Evolutionary conservation across 2,329 filamentous ascomycete genomes (phyloP).

Genomic region (Trichophyton benhamiae): DNA sequence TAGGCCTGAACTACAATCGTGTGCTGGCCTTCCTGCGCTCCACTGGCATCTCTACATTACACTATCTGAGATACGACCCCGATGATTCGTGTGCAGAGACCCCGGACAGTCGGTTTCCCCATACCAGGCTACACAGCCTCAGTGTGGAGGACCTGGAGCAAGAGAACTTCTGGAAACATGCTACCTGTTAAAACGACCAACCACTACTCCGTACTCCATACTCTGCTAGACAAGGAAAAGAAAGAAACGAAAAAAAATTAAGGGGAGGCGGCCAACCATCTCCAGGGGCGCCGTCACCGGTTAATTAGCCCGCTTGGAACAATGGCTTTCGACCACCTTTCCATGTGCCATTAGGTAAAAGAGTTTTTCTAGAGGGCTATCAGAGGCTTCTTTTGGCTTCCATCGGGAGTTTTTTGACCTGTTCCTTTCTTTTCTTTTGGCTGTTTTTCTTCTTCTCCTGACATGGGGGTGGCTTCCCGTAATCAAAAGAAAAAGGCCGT

Average conservation of each 20-base stretch:
- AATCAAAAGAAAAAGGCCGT: background rate
- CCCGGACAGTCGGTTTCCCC: slow-evolving; percentile 28
- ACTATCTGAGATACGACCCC: slow-evolving; percentile 25
- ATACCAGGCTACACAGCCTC: slow-evolving; percentile 22
- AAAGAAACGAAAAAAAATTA: too few relatives aligned
- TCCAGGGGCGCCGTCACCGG: background rate
- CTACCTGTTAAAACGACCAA: too few relatives aligned
- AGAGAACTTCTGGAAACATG: slow-evolving; percentile 22
- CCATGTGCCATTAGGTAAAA: background rate
- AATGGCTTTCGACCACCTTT: background rate
- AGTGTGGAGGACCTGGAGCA: slow-evolving; percentile 25
- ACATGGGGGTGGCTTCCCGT: background rate
- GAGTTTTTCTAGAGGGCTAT: background rate
- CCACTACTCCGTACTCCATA: too few relatives aligned
- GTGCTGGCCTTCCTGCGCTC: slow-evolving; percentile 57
- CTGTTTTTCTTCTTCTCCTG: background rate
- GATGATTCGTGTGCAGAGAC: slow-evolving; percentile 13
- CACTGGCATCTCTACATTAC: slow-evolving; percentile 27
- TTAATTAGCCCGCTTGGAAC: background rate
- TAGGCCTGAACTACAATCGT: slow-evolving; percentile 69
- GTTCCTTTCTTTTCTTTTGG: too few relatives aligned
- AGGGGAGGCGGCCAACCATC: too few relatives aligned
- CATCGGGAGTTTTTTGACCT: background rate
- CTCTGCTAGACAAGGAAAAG: background rate
- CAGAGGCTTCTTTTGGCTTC: background rate